A percentile compares a stretch with the other conserved stretches of the same genome.
These are phyloP conservation scores for Colletotrichum lentis DNA, from an alignment of 2,329 filamentous ascomycete genomes.

Conservation along the genomic window DNA sequence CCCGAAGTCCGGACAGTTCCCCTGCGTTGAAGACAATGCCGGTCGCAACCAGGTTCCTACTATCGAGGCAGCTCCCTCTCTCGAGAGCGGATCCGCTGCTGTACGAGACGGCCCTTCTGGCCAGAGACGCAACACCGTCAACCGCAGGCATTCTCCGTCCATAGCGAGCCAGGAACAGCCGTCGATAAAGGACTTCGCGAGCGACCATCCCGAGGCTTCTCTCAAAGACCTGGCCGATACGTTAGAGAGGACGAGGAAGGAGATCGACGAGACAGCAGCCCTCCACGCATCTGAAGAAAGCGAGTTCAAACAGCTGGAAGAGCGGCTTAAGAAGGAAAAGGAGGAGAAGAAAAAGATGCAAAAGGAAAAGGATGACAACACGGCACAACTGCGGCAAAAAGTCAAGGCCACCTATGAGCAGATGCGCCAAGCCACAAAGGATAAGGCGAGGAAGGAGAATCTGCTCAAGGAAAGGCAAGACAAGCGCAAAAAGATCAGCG, in stretches of 20 bases:
- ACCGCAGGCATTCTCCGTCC: constrained; percentile 70
- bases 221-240: constrained; percentile 82
- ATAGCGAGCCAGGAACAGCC: constrained; percentile 55
- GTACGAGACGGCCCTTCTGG: constrained; percentile 68
- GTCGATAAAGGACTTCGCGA: constrained; percentile 53
- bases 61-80: constrained; percentile 68
- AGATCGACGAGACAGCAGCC: constrained; percentile 80
- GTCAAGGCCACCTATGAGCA: constrained; percentile 81
- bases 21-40: constrained; percentile 53
- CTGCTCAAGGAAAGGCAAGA: constrained; percentile 72
- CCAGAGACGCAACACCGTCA: constrained; percentile 72
- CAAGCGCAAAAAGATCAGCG: constrained; percentile 73
- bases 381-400: constrained; percentile 81
- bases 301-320: constrained; percentile 71
- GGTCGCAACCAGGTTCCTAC: constrained; percentile 61
- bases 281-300: constrained; percentile 76
- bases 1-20: constrained; percentile 41
- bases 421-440: constrained; percentile 82
- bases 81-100: constrained; percentile 68
- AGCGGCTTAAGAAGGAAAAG: constrained; percentile 77
- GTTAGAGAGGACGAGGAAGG: constrained; percentile 80
- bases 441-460: constrained; percentile 80
- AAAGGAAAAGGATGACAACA: constrained; percentile 91
- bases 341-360: constrained; percentile 79
- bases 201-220: constrained; percentile 69